Percentiles rank a stretch among this genome's conserved stretches.
These are phyloP conservation scores for Pythium phragmiticola DNA, from an alignment of 352 stramenopile genomes.

Conservation along the genomic window DNA sequence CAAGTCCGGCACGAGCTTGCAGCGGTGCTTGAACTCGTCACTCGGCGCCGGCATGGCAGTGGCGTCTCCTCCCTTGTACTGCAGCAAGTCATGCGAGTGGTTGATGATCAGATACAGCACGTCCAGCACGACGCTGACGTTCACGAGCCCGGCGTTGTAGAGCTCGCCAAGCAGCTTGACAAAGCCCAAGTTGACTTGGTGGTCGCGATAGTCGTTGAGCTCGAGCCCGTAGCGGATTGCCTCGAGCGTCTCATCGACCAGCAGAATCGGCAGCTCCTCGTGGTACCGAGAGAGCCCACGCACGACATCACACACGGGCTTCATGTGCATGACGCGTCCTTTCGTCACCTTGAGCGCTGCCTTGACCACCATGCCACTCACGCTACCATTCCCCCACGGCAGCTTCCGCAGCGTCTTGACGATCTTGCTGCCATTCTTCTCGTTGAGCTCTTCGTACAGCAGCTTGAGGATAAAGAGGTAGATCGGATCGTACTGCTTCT, in stretches of 20 bases:
- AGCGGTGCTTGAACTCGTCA: constrained; percentile 62
- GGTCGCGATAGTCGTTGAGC: constrained; percentile 87
- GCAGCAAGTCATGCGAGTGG: constrained; percentile 92
- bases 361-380: constrained; percentile 76
- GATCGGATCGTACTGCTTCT: constrained; percentile 88
- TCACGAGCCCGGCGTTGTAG: constrained; percentile 91
- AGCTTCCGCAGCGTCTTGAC: constrained; percentile 94
- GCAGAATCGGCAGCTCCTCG: constrained; percentile 85
- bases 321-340: constrained; percentile 86
- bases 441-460: constrained; percentile 83
- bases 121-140: constrained; percentile 91
- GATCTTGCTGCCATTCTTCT: constrained; percentile 87
- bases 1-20: constrained; percentile 71
- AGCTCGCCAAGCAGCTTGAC: constrained; percentile 94
- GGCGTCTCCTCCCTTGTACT: constrained; percentile 36
- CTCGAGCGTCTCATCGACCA: constrained; percentile 95
- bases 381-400: constrained; percentile 78
- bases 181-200: constrained; percentile 92
- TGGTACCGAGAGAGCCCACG: constrained; percentile 85
- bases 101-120: constrained; percentile 94
- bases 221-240: constrained; percentile 90
- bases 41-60: constrained; percentile 35
- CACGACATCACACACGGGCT: constrained; percentile 86
- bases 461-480: constrained; percentile 90
- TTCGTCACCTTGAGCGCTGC: constrained; percentile 93